Conservation (phyloP, 192 early-diverging fungal species). For the Gamsiella multidivaricata region DNA sequence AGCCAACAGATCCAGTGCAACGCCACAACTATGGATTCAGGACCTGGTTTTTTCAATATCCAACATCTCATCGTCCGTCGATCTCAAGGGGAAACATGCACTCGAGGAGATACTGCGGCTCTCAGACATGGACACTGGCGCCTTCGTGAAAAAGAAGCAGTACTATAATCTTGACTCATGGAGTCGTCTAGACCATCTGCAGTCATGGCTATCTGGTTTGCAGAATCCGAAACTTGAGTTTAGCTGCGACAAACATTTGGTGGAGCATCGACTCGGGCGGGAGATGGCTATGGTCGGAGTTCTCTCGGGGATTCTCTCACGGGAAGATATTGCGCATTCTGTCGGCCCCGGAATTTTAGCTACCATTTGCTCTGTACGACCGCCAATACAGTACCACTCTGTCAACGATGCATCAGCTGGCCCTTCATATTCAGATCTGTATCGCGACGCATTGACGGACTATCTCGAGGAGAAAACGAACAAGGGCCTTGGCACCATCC, state of each 20-base stretch:
- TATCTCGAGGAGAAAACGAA: constrained; percentile 6
- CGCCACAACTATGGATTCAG: constrained; percentile 21
- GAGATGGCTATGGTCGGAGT: constrained; percentile 42
- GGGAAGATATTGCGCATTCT: constrained; percentile 22
- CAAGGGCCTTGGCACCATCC: neutral
- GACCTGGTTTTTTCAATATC: constrained; percentile 8
- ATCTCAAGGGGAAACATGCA: neutral
- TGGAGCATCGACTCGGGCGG: constrained; percentile 24
- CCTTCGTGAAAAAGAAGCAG: constrained; percentile 9
- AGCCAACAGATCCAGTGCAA: neutral
- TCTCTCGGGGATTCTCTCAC: constrained; percentile 1
- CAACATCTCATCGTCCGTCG: neutral
- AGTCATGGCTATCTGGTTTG: constrained; percentile 21
- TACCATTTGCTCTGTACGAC: neutral
- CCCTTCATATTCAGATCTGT: neutral
- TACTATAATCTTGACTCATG: constrained; percentile 14
- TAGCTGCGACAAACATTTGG: neutral
- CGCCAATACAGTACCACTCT: neutral
- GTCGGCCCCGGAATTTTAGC: constrained; percentile 4
- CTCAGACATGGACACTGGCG: constrained; percentile 2
- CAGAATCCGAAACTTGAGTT: neutral
- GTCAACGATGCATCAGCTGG: neutral
- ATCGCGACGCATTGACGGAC: constrained; percentile 23
- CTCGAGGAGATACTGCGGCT: constrained; percentile 12
- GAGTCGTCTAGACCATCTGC: constrained; percentile 4